Conservation (phyloP, 2,329 filamentous ascomycete species). For the Trichophaea hybrida region DNA sequence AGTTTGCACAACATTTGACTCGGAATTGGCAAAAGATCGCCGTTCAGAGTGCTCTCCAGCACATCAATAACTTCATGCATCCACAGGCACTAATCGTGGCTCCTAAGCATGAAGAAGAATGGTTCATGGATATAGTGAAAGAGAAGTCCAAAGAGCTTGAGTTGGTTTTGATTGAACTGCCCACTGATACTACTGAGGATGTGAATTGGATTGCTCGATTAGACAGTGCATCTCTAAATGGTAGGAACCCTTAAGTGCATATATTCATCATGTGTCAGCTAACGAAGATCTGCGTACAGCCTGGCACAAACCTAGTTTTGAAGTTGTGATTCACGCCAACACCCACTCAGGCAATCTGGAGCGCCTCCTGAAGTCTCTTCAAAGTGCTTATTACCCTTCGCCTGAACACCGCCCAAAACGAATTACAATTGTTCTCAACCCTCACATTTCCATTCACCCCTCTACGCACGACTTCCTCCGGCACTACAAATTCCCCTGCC, state of each 20-base stretch:
- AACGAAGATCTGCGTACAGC: slow-evolving; percentile 33
- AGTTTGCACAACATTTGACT: slow-evolving; percentile 55
- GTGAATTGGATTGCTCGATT: slow-evolving; percentile 67
- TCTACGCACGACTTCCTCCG: slow-evolving; percentile 49
- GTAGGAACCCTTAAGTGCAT: slow-evolving; percentile 33
- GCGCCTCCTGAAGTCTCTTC: slow-evolving; percentile 61
- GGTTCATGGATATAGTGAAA: slow-evolving; percentile 49
- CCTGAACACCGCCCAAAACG: slow-evolving; percentile 46
- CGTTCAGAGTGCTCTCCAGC: slow-evolving; percentile 49
- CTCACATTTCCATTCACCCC: slow-evolving; percentile 44
- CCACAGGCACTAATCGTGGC: slow-evolving; percentile 67
- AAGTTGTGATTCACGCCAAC: slow-evolving; percentile 68
- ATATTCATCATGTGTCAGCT: slow-evolving; percentile 10
- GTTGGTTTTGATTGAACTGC: slow-evolving; percentile 61
- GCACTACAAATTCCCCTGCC: slow-evolving; percentile 53
- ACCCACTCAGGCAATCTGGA: slow-evolving; percentile 60
- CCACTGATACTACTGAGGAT: slow-evolving; percentile 45
- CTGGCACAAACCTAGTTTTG: slow-evolving; percentile 65
- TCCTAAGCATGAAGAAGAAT: slow-evolving; percentile 49
- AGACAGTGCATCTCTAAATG: slow-evolving; percentile 54
- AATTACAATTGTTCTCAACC: slow-evolving; percentile 71
- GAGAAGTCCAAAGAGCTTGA: slow-evolving; percentile 39
- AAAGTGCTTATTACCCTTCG: slow-evolving; percentile 59
- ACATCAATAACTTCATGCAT: slow-evolving; percentile 59
- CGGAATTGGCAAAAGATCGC: slow-evolving; percentile 53